These are phyloP conservation scores for Ophiostoma sp. DNA, from an alignment of 2,329 filamentous ascomycete species.

Conservation along the genomic window DNA sequence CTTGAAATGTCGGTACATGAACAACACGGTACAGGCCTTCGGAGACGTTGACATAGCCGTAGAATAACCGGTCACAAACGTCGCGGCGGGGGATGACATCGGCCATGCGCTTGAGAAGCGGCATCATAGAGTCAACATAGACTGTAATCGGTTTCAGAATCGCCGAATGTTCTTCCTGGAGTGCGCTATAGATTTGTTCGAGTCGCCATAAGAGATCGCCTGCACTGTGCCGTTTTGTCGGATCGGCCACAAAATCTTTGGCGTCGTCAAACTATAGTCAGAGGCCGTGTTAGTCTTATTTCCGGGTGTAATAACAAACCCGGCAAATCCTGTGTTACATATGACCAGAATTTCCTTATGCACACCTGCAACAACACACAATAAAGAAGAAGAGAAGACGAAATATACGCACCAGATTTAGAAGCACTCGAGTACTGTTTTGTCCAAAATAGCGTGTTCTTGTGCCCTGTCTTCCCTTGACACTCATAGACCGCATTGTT, in stretches of 20 bases:
- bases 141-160: conserved; percentile 49
- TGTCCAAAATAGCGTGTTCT: conserved; percentile 51
- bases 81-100: conserved; percentile 48
- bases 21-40: conserved; percentile 52
- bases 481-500: conserved; percentile 47
- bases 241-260: conserved; percentile 45
- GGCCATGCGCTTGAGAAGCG: conserved; percentile 52
- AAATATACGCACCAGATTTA: conserved; percentile 45
- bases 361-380: not conserved
- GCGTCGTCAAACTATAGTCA: conserved; percentile 48
- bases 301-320: not conserved
- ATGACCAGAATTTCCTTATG: not conserved
- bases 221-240: conserved; percentile 39
- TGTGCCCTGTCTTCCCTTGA: conserved; percentile 44
- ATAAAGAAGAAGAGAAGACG: not conserved
- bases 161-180: conserved; percentile 46
- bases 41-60: conserved; percentile 46
- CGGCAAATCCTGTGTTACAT: not conserved
- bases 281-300: conserved; percentile 17
- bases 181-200: conserved; percentile 43
- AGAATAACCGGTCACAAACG: conserved; percentile 48
- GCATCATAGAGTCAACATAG: conserved; percentile 55
- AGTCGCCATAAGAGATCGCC: conserved; percentile 43
- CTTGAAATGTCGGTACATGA: conserved; percentile 48
- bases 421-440: conserved; percentile 47